Conservation (phyloP, 805 yeast species). For the Wickerhamomyces strasburgensis region DNA sequence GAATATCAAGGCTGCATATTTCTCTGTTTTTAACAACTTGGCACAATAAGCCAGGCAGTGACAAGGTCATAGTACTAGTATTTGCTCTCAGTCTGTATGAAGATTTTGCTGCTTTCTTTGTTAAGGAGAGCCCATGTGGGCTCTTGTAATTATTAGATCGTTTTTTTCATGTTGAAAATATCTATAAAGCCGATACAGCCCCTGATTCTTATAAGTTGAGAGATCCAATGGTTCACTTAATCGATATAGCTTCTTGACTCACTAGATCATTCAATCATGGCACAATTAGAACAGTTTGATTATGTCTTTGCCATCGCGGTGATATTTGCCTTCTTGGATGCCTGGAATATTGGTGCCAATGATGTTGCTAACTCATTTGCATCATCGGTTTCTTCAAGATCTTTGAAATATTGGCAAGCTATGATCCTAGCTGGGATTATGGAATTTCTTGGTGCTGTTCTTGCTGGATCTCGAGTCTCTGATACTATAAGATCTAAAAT, state of each 20-base stretch:
- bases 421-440: constrained; percentile 65
- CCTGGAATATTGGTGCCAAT: constrained; percentile 77
- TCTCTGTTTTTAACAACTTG: no score
- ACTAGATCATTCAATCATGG: no score
- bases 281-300: constrained; percentile 42
- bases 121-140: neutral
- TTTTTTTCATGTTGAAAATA: neutral
- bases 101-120: neutral
- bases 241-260: no score
- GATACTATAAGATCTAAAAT: constrained; percentile 67
- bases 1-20: no score
- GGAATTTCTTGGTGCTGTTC: constrained; percentile 71
- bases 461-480: constrained; percentile 70
- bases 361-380: constrained; percentile 81
- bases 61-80: no score
- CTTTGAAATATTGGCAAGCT: constrained; percentile 70
- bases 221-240: no score
- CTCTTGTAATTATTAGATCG: neutral
- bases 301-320: constrained; percentile 65
- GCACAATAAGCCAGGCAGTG: no score
- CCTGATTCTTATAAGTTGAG: no score
- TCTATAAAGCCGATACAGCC: no score
- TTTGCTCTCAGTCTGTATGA: no score
- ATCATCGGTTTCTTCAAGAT: constrained; percentile 66
- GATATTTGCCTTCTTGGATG: constrained; percentile 71